Evolutionary conservation across 2,329 filamentous ascomycete species (phyloP), one percentile per base, ranked within the genome.

Genomic region (Colletotrichum sp.): DNA sequence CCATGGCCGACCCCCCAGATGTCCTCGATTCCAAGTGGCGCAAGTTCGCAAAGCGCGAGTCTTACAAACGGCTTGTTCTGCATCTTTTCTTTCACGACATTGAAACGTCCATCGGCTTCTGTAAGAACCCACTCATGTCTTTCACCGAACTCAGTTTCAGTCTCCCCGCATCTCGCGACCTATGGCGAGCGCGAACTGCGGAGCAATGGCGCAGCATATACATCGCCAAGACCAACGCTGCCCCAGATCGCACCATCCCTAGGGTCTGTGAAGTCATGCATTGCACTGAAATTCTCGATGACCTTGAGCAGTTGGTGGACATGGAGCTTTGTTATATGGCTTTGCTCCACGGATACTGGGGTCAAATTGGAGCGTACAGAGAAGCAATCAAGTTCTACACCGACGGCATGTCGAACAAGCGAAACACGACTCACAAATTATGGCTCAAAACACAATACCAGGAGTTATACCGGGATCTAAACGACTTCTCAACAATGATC

Each of bases 401-500:
- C 30, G 70, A 69, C 15, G 74, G 74, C 16, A 48, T 74, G 63
- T 73, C 70, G 64, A 69, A 32, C 28, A 76, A 52, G 59, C 67
- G 74, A 13, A 76, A 74, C 30, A 21, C 64, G 5, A 78, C 79
- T 1, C 79, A 81, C 39, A 78, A 80, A 5, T 76, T 82, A 4
- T 82, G 80, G 81, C 77, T 83, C 60, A 82, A 79, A 24, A 78
- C 80, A 10, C 81, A 82, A 48, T 80, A 83, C 32, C 80, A 82
- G 43, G 79, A 82, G 61, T 78, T 83, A 4, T 83, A 83, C 68
- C 78, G 77, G 12, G 81, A 83, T 34, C 77, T 83, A 24, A 71
- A 75, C 63, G 81, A 80, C 61, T 80, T 83, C 30, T 77, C 80
- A 16, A 78, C 78, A 28, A 76, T 76, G 74, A 76, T 76, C 15